Percentiles rank a stretch among this genome's conserved stretches.
phyloP scores from a whole-genome alignment of 208 protist genomes.

The Plasmodiophora brassicae region DNA sequence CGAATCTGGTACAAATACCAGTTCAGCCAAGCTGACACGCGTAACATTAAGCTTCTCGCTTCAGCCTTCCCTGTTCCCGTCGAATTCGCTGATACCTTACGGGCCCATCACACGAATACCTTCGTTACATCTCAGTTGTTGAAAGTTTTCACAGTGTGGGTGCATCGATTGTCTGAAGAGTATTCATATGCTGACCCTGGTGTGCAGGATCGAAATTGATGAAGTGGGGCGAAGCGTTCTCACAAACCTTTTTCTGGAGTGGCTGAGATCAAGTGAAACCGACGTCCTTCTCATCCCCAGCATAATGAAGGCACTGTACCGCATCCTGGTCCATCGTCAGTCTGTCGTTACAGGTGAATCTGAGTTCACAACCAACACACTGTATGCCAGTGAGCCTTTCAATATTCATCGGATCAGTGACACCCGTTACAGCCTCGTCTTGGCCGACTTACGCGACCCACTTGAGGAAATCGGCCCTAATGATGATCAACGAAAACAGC shows the following conservation, averaged over 20 bases:
- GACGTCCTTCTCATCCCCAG: neutral
- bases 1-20: neutral
- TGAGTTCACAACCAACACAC: neutral
- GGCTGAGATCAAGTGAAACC: neutral
- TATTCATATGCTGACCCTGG: no score
- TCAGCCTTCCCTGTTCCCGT: neutral
- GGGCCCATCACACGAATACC: neutral
- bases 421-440: neutral
- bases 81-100: neutral
- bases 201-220: neutral
- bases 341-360: neutral
- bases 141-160: neutral
- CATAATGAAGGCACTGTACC: neutral
- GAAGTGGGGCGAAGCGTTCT: neutral
- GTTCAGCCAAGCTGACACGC: neutral
- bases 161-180: no score
- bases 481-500: neutral
- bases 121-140: neutral
- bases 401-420: neutral
- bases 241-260: neutral
- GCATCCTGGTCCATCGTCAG: neutral
- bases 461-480: neutral
- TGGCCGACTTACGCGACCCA: conserved; percentile 8
- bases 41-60: neutral
- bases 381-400: neutral